Evolutionary conservation across 306 rosid species (phyloP).

Genomic region (Lathyrus tuberosus): DNA sequence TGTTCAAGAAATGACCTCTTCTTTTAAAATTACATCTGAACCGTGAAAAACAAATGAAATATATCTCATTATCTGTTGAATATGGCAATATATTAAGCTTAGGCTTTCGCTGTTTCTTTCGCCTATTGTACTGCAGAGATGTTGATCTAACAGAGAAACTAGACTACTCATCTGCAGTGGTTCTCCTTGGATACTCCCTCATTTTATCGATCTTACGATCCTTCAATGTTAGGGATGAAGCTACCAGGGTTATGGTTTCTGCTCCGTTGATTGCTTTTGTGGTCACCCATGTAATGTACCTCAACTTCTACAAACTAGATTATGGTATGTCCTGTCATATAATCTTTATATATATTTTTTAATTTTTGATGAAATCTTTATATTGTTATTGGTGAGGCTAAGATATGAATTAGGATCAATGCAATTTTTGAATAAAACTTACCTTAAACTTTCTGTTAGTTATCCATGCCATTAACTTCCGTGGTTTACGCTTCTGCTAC

Average conservation of each 20-base stretch:
- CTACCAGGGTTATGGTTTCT: slow-evolving; percentile 76
- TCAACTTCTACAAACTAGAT: slow-evolving; percentile 69
- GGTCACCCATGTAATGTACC: slow-evolving; percentile 68
- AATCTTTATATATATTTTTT: not conserved
- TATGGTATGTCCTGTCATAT: slow-evolving; percentile 59
- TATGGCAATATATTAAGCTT: slow-evolving; percentile 10
- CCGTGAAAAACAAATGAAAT: slow-evolving; percentile 3
- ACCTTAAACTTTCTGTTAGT: slow-evolving; percentile 10
- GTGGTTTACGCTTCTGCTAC: not conserved
- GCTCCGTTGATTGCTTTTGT: slow-evolving; percentile 80
- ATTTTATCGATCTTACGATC: slow-evolving; percentile 68
- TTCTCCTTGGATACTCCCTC: slow-evolving; percentile 77
- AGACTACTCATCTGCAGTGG: slow-evolving; percentile 82
- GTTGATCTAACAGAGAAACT: slow-evolving; percentile 78
- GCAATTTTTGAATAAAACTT: not conserved
- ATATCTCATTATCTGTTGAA: slow-evolving; percentile 6
- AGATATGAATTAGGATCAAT: not conserved
- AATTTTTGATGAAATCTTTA: not conserved
- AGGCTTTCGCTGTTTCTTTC: slow-evolving; percentile 1
- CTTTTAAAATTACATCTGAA: not conserved
- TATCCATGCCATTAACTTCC: slow-evolving; percentile 3
- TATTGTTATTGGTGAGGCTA: not conserved
- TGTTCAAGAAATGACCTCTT: slow-evolving; percentile 15
- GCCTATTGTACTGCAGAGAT: slow-evolving; percentile 56
- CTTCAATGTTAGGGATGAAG: slow-evolving; percentile 60